phyloP scores from a whole-genome alignment of 2,329 filamentous ascomycete species.

The Alternaria postmessia region DNA sequence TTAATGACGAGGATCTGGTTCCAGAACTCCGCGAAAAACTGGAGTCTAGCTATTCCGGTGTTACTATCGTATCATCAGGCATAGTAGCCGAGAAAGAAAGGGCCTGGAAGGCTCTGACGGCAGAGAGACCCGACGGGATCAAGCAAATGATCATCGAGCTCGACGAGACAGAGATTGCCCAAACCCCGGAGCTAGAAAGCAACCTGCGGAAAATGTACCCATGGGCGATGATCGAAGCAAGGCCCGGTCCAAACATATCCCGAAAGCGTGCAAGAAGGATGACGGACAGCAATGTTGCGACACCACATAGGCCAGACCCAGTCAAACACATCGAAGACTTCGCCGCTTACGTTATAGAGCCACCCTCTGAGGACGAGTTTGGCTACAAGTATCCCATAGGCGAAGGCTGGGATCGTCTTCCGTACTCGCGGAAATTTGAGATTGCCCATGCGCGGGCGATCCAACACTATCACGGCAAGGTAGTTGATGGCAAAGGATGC shows the following conservation, averaged over 20 bases:
- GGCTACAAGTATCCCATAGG: constrained; percentile 1
- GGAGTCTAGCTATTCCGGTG: constrained; percentile 7
- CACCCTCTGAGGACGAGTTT: constrained; percentile 7
- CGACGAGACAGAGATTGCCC: constrained; percentile 1
- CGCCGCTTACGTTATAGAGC: constrained; percentile 7
- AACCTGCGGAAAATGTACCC: constrained; percentile 15
- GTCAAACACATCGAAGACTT: constrained; percentile 13
- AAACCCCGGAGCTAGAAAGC: constrained; percentile 2
- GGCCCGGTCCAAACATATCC: constrained; percentile 3
- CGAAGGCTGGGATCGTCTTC: constrained; percentile 3
- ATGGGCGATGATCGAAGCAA: constrained; percentile 8
- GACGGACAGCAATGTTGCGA: not conserved
- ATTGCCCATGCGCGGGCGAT: constrained; percentile 22
- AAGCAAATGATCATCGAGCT: constrained; percentile 18
- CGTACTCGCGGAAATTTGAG: constrained; percentile 1
- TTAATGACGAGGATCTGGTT: constrained; percentile 4
- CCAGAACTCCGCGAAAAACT: constrained; percentile 3
- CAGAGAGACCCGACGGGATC: constrained; percentile 13
- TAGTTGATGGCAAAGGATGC: constrained; percentile 3
- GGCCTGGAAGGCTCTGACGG: not conserved
- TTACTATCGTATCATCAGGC: not conserved
- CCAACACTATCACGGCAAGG: constrained; percentile 11
- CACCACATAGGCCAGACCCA: not conserved
- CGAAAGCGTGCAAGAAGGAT: not conserved
- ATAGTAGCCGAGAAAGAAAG: not conserved